These are phyloP conservation scores for Pseudevernia furfuracea DNA, from an alignment of 495 filamentous ascomycete genomes.

Conservation along the genomic window DNA sequence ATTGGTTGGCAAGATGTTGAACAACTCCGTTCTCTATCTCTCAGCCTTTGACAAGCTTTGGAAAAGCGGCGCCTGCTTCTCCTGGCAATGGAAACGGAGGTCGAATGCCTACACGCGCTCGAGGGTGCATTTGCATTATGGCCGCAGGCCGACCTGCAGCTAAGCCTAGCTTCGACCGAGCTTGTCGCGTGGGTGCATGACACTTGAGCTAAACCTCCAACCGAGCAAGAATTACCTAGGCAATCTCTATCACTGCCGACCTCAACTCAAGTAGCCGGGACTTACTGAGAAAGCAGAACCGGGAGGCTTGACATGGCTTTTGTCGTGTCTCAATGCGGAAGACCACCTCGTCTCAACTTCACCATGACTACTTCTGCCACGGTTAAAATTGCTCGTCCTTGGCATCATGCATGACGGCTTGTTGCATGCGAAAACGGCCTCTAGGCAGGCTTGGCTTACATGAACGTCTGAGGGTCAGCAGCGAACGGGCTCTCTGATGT, in stretches of 20 bases:
- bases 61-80: slow-evolving; percentile 8
- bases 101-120: slow-evolving; percentile 16
- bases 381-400: background rate
- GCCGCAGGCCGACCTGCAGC: slow-evolving; percentile 11
- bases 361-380: slow-evolving; percentile 2
- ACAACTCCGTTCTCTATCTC: slow-evolving; percentile 4
- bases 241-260: background rate
- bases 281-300: slow-evolving; percentile 7
- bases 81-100: slow-evolving; percentile 7
- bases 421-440: slow-evolving; percentile 15
- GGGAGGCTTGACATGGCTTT: slow-evolving; percentile 19
- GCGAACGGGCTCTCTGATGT: background rate
- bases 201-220: slow-evolving; percentile 10
- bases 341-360: slow-evolving; percentile 10
- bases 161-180: slow-evolving; percentile 18
- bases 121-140: slow-evolving; percentile 12
- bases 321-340: slow-evolving; percentile 15
- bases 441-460: background rate
- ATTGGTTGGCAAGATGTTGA: slow-evolving; percentile 11
- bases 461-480: slow-evolving; percentile 16
- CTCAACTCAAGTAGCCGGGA: background rate
- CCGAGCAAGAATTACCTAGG: slow-evolving; percentile 13
- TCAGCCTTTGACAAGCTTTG: slow-evolving; percentile 5
- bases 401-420: slow-evolving; percentile 13
- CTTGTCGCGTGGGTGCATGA: slow-evolving; percentile 19